Conservation (phyloP, 1,139 yeast species). For the Sugiyamaella novakii region DNA sequence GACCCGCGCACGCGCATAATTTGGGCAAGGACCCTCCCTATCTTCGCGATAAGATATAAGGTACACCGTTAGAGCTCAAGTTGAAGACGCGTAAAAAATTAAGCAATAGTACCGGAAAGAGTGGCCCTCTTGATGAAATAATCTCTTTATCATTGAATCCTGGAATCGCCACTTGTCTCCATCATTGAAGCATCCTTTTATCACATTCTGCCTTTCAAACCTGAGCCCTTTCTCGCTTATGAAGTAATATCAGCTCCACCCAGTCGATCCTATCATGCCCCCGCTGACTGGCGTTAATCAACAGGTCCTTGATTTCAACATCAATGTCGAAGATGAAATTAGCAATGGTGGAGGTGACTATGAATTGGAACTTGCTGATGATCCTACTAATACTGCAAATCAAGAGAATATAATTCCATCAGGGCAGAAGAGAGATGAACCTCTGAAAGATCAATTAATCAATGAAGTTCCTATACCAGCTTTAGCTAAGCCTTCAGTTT, state of each 20-base stretch:
- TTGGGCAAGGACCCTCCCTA: not conserved
- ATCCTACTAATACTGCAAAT: not conserved
- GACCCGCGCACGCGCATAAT: slow-evolving; percentile 2
- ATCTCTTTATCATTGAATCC: no score
- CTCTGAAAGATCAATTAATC: not conserved
- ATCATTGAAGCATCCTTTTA: no score
- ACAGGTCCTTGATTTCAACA: slow-evolving; percentile 19
- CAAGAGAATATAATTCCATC: not conserved
- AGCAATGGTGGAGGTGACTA: slow-evolving; percentile 18
- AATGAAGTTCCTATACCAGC: not conserved
- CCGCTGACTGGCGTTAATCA: slow-evolving; percentile 14
- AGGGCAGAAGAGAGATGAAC: not conserved
- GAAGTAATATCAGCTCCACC: not conserved
- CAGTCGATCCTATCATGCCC: not conserved
- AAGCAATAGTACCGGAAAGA: no score
- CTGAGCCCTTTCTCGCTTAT: not conserved
- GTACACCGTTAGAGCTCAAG: no score
- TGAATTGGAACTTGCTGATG: slow-evolving; percentile 1
- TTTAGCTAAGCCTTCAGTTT: not conserved
- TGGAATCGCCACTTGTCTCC: no score
- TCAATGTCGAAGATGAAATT: slow-evolving; percentile 20
- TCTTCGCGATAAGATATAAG: slow-evolving; percentile 5
- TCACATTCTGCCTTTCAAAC: no score
- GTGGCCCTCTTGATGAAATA: no score
- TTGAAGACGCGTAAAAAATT: slow-evolving; percentile 2